Conservation (phyloP, 169 alveolate species). For the Ichthyophthirius multifiliis region DNA sequence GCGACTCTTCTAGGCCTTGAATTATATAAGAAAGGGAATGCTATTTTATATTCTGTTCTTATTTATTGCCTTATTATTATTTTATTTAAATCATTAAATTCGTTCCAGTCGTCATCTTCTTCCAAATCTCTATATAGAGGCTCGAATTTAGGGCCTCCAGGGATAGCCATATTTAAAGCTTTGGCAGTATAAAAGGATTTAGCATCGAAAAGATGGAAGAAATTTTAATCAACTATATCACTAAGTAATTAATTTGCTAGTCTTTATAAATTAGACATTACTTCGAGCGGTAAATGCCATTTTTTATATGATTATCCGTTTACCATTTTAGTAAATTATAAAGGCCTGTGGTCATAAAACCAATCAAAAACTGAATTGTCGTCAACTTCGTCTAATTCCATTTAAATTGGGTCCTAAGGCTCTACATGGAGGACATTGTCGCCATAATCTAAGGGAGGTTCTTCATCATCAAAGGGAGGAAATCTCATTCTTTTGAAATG, state of each 20-base stretch:
- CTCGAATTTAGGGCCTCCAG: slow-evolving; percentile 99
- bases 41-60: slow-evolving; percentile 99
- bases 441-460: slow-evolving; percentile 99
- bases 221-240: slow-evolving; percentile 96
- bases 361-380: slow-evolving; percentile 98
- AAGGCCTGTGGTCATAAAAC: slow-evolving; percentile 95
- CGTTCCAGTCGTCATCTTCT: slow-evolving; percentile 99
- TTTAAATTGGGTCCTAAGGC: slow-evolving; percentile 98
- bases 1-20: slow-evolving; percentile 94
- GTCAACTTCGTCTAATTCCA: slow-evolving; percentile 98
- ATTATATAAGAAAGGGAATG: slow-evolving; percentile 99
- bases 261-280: slow-evolving; percentile 97
- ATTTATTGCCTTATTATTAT: slow-evolving; percentile 91
- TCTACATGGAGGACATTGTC: slow-evolving; percentile 98
- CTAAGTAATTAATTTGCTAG: slow-evolving; percentile 96
- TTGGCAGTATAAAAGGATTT: slow-evolving; percentile 98
- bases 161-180: slow-evolving; percentile 99
- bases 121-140: slow-evolving; percentile 96
- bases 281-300: slow-evolving; percentile 95
- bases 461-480: slow-evolving; percentile 99
- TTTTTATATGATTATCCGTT: slow-evolving; percentile 91
- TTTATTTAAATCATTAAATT: slow-evolving; percentile 98
- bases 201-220: slow-evolving; percentile 96
- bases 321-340: slow-evolving; percentile 83
- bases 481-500: slow-evolving; percentile 99